These are phyloP conservation scores for Discostella pseudostelligera DNA, from an alignment of 108 stramenopile genomes.

Conservation along the genomic window DNA sequence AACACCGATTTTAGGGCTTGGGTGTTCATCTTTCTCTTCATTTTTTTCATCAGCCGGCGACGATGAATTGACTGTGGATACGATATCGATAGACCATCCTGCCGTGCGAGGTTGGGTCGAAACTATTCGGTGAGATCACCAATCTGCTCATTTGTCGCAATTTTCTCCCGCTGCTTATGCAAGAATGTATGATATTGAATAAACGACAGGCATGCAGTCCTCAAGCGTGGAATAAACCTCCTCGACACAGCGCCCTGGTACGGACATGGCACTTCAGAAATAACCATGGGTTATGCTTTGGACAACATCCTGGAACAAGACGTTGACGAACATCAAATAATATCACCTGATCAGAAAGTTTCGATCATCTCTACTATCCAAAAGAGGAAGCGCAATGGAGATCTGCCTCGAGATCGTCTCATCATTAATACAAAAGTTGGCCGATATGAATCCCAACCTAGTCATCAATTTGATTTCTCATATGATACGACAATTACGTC, in stretches of 20 bases:
- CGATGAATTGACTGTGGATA: constrained; percentile 35
- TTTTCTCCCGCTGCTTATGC: background rate
- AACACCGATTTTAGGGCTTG: constrained; percentile 71
- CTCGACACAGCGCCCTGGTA: constrained; percentile 93
- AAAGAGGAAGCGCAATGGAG: constrained; percentile 20
- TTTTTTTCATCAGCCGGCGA: constrained; percentile 66
- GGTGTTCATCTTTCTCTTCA: constrained; percentile 80
- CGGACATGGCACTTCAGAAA: constrained; percentile 82
- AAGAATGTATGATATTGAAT: background rate
- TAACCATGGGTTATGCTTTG: constrained; percentile 78
- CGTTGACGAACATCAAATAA: background rate
- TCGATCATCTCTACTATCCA: background rate
- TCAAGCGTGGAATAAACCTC: constrained; percentile 63
- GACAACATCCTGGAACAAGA: constrained; percentile 33
- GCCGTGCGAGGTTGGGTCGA: constrained; percentile 75
- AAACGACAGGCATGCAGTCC: constrained; percentile 52
- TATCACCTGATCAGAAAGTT: constrained; percentile 1
- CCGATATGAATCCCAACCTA: constrained; percentile 76
- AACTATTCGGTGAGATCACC: constrained; percentile 52
- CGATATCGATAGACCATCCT: constrained; percentile 50
- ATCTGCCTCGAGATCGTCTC: constrained; percentile 41
- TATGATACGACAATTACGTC: constrained; percentile 63
- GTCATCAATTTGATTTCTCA: constrained; percentile 86
- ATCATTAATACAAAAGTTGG: constrained; percentile 85
- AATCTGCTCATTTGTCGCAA: background rate